A percentile compares a stretch with the other conserved stretches of the same genome.
These are phyloP conservation scores for Chondrus crispus DNA, from an alignment of 23 red algal genomes.

Conservation along the genomic window DNA sequence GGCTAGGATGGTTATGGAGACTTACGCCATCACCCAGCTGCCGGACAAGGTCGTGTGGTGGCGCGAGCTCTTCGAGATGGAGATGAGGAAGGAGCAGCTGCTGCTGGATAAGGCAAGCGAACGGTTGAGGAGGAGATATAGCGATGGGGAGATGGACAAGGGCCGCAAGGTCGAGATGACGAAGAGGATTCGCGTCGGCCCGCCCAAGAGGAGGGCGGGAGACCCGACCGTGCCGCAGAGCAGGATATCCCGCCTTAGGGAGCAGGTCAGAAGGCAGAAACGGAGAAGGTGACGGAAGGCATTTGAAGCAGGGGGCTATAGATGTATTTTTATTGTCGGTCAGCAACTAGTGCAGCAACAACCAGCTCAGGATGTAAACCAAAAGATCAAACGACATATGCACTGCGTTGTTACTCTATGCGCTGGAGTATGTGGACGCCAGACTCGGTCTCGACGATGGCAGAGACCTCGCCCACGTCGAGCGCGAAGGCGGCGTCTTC, in stretches of 20 bases:
- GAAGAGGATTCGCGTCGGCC: not conserved
- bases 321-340: too few relatives aligned
- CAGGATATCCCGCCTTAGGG: not conserved
- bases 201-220: not conserved
- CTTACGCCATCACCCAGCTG: conserved; percentile 13
- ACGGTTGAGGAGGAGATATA: not conserved
- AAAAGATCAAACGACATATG: not conserved
- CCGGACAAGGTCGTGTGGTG: not conserved
- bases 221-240: too few relatives aligned
- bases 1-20: conserved; percentile 14
- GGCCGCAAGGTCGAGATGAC: not conserved
- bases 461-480: conserved; percentile 74
- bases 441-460: conserved; percentile 72
- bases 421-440: conserved; percentile 85
- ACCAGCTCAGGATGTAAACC: too few relatives aligned
- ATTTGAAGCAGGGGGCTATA: too few relatives aligned
- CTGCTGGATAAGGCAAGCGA: not conserved
- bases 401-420: conserved; percentile 15
- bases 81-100: not conserved
- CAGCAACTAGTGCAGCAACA: too few relatives aligned
- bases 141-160: not conserved
- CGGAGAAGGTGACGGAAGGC: not conserved
- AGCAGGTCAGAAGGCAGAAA: not conserved
- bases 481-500: conserved; percentile 76
- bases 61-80: conserved; percentile 23